Base-by-base conservation (phyloP, 805 yeast genomes). In the Nakazawaea anatomiae region DNA sequence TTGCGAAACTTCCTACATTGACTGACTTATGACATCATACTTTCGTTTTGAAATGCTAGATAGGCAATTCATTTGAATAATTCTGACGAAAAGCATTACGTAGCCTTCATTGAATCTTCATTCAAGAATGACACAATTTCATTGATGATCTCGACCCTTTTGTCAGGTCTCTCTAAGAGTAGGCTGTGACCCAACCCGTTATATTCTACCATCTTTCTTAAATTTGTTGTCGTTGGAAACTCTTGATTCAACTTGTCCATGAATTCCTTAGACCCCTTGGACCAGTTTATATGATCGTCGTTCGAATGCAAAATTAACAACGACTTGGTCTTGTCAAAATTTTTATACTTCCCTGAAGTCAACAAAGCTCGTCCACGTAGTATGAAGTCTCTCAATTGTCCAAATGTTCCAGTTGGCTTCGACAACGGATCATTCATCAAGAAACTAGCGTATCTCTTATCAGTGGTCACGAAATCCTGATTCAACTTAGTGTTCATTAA, bases 281-380 rank as follows among this genome's bases (percentile, higher is more conserved):
- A 64, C 61, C 76, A 80, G 61, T 85, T 87, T 57, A 87, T 74
- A 38, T 73, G 65, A 62, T 87, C 95, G n/a, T 64, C 67, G 7
- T 71, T 68, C 32, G 92, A 90, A 61, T 86, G 92, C 42, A 79
- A 57, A 9, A 87, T 66, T 32, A 83, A 62, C 4, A 85, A 58
- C 0, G 87, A 80, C 9, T 74, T 69, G 6, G 70, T 60, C 5
- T 70, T 64, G 42, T 65, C 63, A 50, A 70, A 46, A 9, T 39
- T 42, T 29, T 29, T 56, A 48, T 70, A 73, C 40, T 64, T 62
- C 3, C 70, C 65, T 4, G 60, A 65, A 5, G 70, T 61, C 38
- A 74, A 61, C 44, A 87, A 68, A 18, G 61, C 64, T 52, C 76
- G 73, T n/a, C 94, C 94, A 49, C 91, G 71, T 9, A 64, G 62